Percentiles rank a stretch among this genome's conserved stretches.
Conservation (phyloP, 495 filamentous ascomycete species). For the Penicillium roqueforti region DNA sequence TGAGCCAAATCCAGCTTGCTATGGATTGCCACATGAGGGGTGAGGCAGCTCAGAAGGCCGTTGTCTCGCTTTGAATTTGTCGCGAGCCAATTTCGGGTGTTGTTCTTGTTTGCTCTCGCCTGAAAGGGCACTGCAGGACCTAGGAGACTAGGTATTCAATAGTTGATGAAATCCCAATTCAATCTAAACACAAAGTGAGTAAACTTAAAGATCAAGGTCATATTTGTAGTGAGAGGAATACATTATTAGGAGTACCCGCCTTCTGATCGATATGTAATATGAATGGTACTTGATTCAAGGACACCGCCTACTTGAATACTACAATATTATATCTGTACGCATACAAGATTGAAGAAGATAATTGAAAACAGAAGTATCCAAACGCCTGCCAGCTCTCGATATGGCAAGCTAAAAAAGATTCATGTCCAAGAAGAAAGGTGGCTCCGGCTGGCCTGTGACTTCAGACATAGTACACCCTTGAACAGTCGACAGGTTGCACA, state of each 20-base stretch:
- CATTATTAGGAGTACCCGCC: background rate
- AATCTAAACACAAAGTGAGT: background rate
- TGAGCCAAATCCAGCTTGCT: constrained; percentile 33
- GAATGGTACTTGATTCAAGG: background rate
- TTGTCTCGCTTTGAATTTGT: constrained; percentile 7
- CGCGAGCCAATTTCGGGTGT: background rate
- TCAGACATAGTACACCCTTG: background rate
- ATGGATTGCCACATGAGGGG: constrained; percentile 30
- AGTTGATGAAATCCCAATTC: background rate
- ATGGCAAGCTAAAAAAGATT: background rate
- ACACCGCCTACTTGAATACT: background rate
- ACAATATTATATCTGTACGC: background rate
- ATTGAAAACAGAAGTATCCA: background rate
- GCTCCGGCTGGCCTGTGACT: background rate
- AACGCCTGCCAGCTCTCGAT: background rate
- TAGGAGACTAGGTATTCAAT: background rate
- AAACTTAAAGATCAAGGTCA: background rate
- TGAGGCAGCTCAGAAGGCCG: constrained; percentile 36
- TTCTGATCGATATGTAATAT: background rate
- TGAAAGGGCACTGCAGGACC: background rate
- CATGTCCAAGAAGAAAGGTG: constrained; percentile 1
- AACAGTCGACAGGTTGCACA: background rate
- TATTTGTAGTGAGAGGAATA: background rate
- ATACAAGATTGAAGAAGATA: background rate
- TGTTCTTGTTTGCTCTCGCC: background rate